phyloP scores from a whole-genome alignment of 2,329 filamentous ascomycete species.

The Arthrobotrys conoides region DNA sequence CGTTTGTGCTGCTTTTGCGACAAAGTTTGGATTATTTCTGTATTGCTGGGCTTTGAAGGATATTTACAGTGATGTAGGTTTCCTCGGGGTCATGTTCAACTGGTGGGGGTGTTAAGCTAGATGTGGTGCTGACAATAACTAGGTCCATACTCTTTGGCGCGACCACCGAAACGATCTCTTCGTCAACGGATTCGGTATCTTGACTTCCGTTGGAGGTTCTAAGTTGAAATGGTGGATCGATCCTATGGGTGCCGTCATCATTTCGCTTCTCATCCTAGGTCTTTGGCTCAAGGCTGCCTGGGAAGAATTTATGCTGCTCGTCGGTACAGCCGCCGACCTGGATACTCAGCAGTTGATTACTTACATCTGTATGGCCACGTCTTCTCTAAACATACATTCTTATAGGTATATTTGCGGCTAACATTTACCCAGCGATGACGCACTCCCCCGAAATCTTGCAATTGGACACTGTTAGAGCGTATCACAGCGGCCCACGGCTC shows the following conservation, averaged over 20 bases:
- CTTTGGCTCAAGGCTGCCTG: constrained; percentile 88
- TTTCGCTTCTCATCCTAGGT: constrained; percentile 81
- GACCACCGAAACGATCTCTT: constrained; percentile 94
- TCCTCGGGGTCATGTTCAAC: not conserved
- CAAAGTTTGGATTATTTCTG: constrained; percentile 85
- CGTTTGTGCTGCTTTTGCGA: constrained; percentile 84
- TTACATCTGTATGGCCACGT: constrained; percentile 79
- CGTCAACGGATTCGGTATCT: constrained; percentile 92
- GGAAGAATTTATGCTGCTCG: constrained; percentile 87
- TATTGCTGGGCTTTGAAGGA: constrained; percentile 94
- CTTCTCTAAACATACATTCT: constrained; percentile 6
- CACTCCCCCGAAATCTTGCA: constrained; percentile 84
- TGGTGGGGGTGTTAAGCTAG: not conserved
- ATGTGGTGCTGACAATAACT: constrained; percentile 12
- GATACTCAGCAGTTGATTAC: constrained; percentile 93
- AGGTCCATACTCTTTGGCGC: constrained; percentile 64
- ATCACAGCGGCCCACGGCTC: constrained; percentile 84
- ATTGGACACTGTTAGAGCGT: constrained; percentile 95
- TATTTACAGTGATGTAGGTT: constrained; percentile 84
- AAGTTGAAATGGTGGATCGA: constrained; percentile 96
- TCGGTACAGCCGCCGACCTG: constrained; percentile 88
- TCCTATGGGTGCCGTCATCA: constrained; percentile 86
- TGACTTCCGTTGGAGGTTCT: constrained; percentile 90
- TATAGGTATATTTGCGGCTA: not conserved
- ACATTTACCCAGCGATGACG: constrained; percentile 75